Evolutionary conservation across 2,329 filamentous ascomycete species (phyloP).

Genomic region (Penicillium sp.): DNA sequence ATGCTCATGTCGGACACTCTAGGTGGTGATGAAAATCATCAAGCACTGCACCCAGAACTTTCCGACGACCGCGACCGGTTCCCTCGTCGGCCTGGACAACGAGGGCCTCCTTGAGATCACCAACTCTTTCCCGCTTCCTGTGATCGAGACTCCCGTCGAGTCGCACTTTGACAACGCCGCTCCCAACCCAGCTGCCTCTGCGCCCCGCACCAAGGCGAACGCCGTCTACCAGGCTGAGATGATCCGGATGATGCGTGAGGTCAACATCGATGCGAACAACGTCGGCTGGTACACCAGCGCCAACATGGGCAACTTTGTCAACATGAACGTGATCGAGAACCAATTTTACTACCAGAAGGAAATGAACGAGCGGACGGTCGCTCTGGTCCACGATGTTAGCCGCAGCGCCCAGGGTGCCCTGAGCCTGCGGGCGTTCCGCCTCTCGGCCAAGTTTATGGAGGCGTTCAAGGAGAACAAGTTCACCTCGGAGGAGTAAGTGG

Average conservation of each 20-base stretch:
- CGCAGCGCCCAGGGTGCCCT: conserved; percentile 87
- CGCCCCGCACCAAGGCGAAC: conserved; percentile 88
- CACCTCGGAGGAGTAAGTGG: conserved; percentile 79
- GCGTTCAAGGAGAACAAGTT: conserved; percentile 98
- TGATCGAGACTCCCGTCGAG: conserved; percentile 66
- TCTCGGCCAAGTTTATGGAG: conserved; percentile 80
- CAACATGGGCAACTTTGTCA: conserved; percentile 98
- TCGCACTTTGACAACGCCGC: conserved; percentile 64
- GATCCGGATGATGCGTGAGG: conserved; percentile 93
- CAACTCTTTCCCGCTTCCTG: conserved; percentile 91
- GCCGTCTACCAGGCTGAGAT: conserved; percentile 87
- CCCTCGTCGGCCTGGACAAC: conserved; percentile 88
- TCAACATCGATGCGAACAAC: conserved; percentile 97
- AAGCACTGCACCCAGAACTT: conserved; percentile 87
- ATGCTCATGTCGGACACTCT: conserved; percentile 26
- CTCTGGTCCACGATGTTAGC: conserved; percentile 91
- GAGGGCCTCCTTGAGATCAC: conserved; percentile 79
- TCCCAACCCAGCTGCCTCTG: conserved; percentile 73
- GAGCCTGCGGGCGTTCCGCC: conserved; percentile 82
- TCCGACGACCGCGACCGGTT: conserved; percentile 82
- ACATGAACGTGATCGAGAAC: conserved; percentile 92
- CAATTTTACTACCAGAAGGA: conserved; percentile 96
- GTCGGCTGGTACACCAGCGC: conserved; percentile 98
- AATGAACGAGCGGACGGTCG: conserved; percentile 75
- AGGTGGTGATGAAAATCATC: conserved; percentile 97